phyloP scores from a whole-genome alignment of 78 protist genomes.

The Parvularia atlantis region DNA sequence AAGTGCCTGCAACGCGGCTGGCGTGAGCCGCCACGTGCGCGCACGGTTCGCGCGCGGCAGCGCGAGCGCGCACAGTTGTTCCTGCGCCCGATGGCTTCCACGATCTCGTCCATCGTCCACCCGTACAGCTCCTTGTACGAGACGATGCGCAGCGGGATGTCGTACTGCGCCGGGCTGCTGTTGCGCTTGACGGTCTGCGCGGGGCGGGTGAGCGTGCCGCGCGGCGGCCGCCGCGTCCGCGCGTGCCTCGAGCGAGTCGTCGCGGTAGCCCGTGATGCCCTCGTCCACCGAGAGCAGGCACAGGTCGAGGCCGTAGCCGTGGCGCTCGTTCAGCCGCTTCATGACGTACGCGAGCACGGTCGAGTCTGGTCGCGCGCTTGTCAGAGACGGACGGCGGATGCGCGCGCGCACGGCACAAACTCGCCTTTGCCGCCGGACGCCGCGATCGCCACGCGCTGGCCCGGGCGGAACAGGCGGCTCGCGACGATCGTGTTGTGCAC shows the following conservation, averaged over 20 bases:
- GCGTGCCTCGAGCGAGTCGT: slow-evolving; percentile 68
- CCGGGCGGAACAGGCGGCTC: slow-evolving; percentile 44
- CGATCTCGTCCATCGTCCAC: slow-evolving; percentile 87
- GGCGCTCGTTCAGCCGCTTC: slow-evolving; percentile 40
- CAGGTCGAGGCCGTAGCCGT: slow-evolving; percentile 72
- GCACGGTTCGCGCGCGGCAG: no score
- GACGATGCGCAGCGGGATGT: slow-evolving; percentile 64
- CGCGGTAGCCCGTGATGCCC: slow-evolving; percentile 92
- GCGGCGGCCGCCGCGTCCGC: no score
- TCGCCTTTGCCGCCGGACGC: slow-evolving; percentile 87
- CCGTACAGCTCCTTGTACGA: slow-evolving; percentile 80
- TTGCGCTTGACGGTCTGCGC: slow-evolving; percentile 77
- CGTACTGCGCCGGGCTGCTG: slow-evolving; percentile 48
- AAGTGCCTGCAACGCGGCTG: slow-evolving; percentile 37
- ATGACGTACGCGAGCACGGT: slow-evolving; percentile 75
- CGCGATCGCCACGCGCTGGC: slow-evolving; percentile 75
- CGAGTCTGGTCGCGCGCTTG: slow-evolving; percentile 46
- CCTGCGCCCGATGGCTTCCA: slow-evolving; percentile 52
- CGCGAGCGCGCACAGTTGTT: slow-evolving; percentile 58
- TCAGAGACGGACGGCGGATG: not conserved
- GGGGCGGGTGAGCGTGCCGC: no score
- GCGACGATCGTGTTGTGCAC: slow-evolving; percentile 69
- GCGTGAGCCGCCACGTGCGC: not conserved
- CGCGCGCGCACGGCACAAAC: slow-evolving; percentile 79
- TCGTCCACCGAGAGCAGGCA: slow-evolving; percentile 82